These are phyloP conservation scores for Pseudocercospora crystallina DNA, from an alignment of 2,329 filamentous ascomycete genomes.

Conservation along the genomic window DNA sequence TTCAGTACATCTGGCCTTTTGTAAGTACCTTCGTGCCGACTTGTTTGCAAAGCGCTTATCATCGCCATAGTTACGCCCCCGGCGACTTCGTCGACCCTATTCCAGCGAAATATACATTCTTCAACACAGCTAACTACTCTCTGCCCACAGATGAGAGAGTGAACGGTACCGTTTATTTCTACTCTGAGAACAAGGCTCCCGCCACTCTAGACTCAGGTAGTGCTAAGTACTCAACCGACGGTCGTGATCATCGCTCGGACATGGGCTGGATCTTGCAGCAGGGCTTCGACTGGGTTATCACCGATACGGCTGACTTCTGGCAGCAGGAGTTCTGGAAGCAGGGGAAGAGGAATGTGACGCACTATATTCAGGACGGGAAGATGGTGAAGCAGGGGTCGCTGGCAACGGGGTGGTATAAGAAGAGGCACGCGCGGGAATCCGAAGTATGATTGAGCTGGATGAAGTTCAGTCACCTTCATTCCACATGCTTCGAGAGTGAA, in stretches of 20 bases:
- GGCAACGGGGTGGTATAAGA: not conserved
- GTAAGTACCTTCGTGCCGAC: too few relatives aligned
- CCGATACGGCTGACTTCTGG: constrained; percentile 24
- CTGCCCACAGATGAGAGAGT: constrained; percentile 16
- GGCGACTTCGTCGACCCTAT: constrained; percentile 20
- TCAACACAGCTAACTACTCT: constrained; percentile 18
- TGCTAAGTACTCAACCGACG: constrained; percentile 10
- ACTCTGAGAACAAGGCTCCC: constrained; percentile 12
- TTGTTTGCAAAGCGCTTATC: constrained; percentile 4
- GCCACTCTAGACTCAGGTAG: constrained; percentile 15
- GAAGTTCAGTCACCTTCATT: too few relatives aligned
- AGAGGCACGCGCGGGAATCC: too few relatives aligned
- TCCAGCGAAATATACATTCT: constrained; percentile 5
- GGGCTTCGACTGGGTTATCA: constrained; percentile 23
- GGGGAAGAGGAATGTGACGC: constrained; percentile 18
- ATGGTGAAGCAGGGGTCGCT: not conserved
- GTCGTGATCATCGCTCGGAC: constrained; percentile 22
- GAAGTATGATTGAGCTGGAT: too few relatives aligned
- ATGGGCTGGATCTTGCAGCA: constrained; percentile 22
- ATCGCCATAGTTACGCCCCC: constrained; percentile 6
- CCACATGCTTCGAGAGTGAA: too few relatives aligned
- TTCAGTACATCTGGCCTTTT: too few relatives aligned
- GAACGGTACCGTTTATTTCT: constrained; percentile 13
- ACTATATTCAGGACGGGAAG: constrained; percentile 19
- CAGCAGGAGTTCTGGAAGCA: constrained; percentile 16